These are phyloP conservation scores for Rosa rugosa DNA, from an alignment of 306 rosid species.

Conservation along the genomic window DNA sequence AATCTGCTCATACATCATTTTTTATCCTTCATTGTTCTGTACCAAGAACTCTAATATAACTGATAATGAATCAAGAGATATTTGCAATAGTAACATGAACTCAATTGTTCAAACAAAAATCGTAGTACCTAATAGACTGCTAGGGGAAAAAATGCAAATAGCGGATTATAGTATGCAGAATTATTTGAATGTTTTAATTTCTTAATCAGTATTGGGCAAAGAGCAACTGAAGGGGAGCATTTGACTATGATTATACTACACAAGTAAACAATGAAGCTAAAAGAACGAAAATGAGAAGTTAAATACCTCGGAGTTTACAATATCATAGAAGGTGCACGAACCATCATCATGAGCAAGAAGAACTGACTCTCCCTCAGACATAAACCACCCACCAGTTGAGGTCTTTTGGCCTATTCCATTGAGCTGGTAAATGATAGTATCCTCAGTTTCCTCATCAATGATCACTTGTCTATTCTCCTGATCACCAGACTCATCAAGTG, in stretches of 20 bases:
- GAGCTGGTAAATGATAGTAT: slow-evolving; percentile 46
- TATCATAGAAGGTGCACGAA: slow-evolving; percentile 81
- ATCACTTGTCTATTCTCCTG: slow-evolving; percentile 51
- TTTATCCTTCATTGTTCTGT: not conserved
- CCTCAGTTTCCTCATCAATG: slow-evolving; percentile 64
- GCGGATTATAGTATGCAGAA: not conserved
- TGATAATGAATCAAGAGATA: not conserved
- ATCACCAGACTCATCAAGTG: slow-evolving; percentile 71
- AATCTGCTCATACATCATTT: not conserved
- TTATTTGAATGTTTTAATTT: not conserved
- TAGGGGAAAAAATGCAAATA: not conserved
- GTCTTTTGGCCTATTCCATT: slow-evolving; percentile 70
- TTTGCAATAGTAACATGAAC: not conserved
- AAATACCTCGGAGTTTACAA: slow-evolving; percentile 80
- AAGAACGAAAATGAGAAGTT: slow-evolving; percentile 1
- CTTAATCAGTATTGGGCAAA: not conserved
- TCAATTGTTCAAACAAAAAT: not conserved
- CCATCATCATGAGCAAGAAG: slow-evolving; percentile 88
- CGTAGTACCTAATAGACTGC: not conserved
- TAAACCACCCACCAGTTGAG: slow-evolving; percentile 82
- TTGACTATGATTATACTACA: not conserved
- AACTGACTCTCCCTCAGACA: slow-evolving; percentile 89
- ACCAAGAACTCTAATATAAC: not conserved
- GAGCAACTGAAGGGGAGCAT: not conserved
- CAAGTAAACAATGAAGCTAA: not conserved